Base-by-base conservation (phyloP, 2,329 filamentous ascomycete species). In the Alternaria sp. region DNA sequence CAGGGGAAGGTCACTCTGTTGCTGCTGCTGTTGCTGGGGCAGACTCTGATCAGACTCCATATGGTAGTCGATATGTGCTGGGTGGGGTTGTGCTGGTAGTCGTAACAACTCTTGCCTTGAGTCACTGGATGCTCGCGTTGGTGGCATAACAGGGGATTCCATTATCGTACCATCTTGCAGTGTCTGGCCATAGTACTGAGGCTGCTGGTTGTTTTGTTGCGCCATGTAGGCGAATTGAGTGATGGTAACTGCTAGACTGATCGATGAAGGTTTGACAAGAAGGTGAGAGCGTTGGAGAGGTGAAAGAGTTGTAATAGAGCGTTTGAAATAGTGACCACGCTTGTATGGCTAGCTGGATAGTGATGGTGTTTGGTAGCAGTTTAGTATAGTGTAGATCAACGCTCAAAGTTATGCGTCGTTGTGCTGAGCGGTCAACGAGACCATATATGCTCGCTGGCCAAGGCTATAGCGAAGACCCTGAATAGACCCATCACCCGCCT, bases 61-160 rank as follows among this genome's bases (percentile, higher is more conserved):
- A 18, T 38, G 53, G n/a, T 45, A 41, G 22, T 71, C 62, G n/a
- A 73, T 46, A 45, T 72, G 69, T 38, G 71, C 74, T 45, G 67
- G 66, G 32, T 70, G 61, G 25, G 73, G 71, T 43, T 72, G 72
- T 32, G 67, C 67, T 22, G 74, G 73, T 4, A 73, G 62, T 12
- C 73, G 70, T 5, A 77, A 67, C 18, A 76, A 63, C n/a, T 73
- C 68, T 54, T 71, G 71, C 18, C 67, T 66, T 22, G 70, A 74
- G 9, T 72, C 71, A 9, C 60, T 68, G 25, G 69, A 67, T 53
- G 58, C 65, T 46, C 59, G 51, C 22, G 25, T 18, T 41, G 64
- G 62, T 22, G 66, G 63, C 36, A 54, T 36, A 18, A 55, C 58
- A 45, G 72, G 71, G 40, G 68, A 70, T 50, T 75, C 71, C 53